Percentiles rank a stretch among this genome's conserved stretches.
phyloP scores from a whole-genome alignment of 176 grass and related monocot genomes.

The Hordeum marinum region DNA sequence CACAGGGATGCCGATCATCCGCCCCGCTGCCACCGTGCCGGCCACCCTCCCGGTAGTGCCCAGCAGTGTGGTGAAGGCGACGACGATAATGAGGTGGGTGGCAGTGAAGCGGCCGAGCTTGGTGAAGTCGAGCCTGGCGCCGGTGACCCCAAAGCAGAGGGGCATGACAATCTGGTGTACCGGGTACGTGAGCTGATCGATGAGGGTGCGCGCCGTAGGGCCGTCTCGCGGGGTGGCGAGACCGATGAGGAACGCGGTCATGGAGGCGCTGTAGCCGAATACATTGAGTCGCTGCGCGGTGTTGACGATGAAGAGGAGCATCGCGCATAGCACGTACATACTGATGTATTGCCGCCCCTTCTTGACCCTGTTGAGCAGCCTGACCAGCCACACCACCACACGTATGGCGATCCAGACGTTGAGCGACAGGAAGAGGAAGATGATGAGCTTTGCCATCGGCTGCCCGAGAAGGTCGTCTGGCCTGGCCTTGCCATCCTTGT shows the following conservation, averaged over 20 bases:
- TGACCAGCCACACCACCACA: neutral
- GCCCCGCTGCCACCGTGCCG: conserved; percentile 37
- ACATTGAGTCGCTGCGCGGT: conserved; percentile 5
- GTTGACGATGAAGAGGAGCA: conserved; percentile 40
- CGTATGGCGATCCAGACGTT: neutral
- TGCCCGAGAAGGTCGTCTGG: neutral
- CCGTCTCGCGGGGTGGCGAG: conserved; percentile 56
- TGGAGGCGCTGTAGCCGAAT: conserved; percentile 39
- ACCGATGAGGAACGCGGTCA: conserved; percentile 64
- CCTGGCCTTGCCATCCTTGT: neutral
- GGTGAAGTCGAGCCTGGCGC: conserved; percentile 45
- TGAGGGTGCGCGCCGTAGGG: conserved; percentile 46
- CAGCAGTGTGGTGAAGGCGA: conserved; percentile 38
- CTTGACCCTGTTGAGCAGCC: conserved; percentile 27
- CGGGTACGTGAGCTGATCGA: conserved; percentile 53
- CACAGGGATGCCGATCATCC: conserved; percentile 24
- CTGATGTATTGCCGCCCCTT: conserved; percentile 38
- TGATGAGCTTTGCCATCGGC: neutral
- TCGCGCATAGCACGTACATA: conserved; percentile 27
- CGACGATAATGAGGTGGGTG: neutral
- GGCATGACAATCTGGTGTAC: conserved; percentile 63
- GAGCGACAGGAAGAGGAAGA: neutral
- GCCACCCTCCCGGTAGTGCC: conserved; percentile 48
- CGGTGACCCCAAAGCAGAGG: conserved; percentile 50
- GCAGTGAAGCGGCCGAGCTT: neutral